Evolutionary conservation across 108 stramenopile genomes (phyloP).

Genomic region (Cylindrotheca closterium): DNA sequence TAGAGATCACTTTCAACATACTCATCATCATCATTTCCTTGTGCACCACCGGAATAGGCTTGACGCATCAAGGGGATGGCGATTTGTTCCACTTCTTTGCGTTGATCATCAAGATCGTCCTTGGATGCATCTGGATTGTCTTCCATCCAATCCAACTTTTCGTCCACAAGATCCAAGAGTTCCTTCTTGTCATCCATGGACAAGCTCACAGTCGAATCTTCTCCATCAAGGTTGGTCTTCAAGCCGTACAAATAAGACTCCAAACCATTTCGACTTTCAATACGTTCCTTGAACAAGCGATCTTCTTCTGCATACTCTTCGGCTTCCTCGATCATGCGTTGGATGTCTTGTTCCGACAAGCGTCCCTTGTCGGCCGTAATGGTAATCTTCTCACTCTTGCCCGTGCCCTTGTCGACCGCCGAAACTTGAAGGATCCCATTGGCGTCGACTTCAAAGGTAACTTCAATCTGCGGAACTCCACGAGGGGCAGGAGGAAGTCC

Average conservation of each 20-base stretch:
- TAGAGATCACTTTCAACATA: slow-evolving; percentile 73
- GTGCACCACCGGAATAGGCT: slow-evolving; percentile 64
- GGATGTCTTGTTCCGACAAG: slow-evolving; percentile 91
- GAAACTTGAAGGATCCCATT: slow-evolving; percentile 92
- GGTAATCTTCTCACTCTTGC: slow-evolving; percentile 94
- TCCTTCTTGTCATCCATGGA: slow-evolving; percentile 84
- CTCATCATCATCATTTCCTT: slow-evolving; percentile 44
- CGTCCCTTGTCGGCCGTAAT: slow-evolving; percentile 97
- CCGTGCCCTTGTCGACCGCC: slow-evolving; percentile 94
- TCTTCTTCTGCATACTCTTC: slow-evolving; percentile 93
- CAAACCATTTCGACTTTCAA: slow-evolving; percentile 88
- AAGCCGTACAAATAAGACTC: slow-evolving; percentile 94
- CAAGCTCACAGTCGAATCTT: slow-evolving; percentile 75
- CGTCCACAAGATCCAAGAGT: slow-evolving; percentile 78
- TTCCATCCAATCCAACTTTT: slow-evolving; percentile 95
- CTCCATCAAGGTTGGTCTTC: slow-evolving; percentile 83
- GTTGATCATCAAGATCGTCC: slow-evolving; percentile 83
- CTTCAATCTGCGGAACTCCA: slow-evolving; percentile 94
- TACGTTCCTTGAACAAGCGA: slow-evolving; percentile 73
- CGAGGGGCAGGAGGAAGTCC: slow-evolving; percentile 94
- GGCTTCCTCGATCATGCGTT: slow-evolving; percentile 94
- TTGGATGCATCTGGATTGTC: slow-evolving; percentile 88
- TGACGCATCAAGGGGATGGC: slow-evolving; percentile 89
- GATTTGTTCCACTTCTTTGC: slow-evolving; percentile 88
- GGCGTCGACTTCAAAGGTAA: slow-evolving; percentile 96